Percentiles rank a stretch among this genome's conserved stretches.
phyloP scores from a whole-genome alignment of 192 early-diverging fungal genomes.

The Allomyces javanicus region DNA sequence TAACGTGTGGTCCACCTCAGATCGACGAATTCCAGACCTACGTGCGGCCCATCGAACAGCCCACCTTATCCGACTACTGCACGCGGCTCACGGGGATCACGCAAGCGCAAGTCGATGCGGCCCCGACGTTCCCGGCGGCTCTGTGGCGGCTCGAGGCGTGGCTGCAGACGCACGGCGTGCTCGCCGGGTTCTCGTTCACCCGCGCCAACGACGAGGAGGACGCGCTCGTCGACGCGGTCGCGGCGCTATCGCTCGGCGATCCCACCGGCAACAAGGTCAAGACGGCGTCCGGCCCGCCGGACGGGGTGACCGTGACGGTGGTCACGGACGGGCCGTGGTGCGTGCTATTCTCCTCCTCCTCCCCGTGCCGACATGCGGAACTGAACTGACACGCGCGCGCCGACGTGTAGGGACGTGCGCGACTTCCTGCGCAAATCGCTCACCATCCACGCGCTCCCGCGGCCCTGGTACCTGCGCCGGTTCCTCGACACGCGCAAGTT shows the following conservation, averaged over 20 bases:
- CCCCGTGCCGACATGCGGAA: no score
- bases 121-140: slow-evolving; percentile 12
- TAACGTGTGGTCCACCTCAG: slow-evolving; percentile 1
- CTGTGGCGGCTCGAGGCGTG: slow-evolving; percentile 13
- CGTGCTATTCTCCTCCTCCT: no score
- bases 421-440: neutral
- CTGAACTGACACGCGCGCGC: no score
- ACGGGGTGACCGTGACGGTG: no score
- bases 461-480: neutral
- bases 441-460: neutral
- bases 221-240: no score
- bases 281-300: no score
- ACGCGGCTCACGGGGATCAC: slow-evolving; percentile 56
- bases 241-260: no score
- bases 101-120: slow-evolving; percentile 26
- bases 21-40: slow-evolving; percentile 48
- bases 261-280: no score
- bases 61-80: slow-evolving; percentile 54
- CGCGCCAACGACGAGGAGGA: no score
- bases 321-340: no score
- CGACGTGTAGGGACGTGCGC: neutral
- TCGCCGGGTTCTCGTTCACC: no score
- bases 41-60: slow-evolving; percentile 43
- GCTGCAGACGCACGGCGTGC: slow-evolving; percentile 1
- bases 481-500: neutral